These are phyloP conservation scores for Clonostachys solani DNA, from an alignment of 2,329 filamentous ascomycete genomes.

Conservation along the genomic window DNA sequence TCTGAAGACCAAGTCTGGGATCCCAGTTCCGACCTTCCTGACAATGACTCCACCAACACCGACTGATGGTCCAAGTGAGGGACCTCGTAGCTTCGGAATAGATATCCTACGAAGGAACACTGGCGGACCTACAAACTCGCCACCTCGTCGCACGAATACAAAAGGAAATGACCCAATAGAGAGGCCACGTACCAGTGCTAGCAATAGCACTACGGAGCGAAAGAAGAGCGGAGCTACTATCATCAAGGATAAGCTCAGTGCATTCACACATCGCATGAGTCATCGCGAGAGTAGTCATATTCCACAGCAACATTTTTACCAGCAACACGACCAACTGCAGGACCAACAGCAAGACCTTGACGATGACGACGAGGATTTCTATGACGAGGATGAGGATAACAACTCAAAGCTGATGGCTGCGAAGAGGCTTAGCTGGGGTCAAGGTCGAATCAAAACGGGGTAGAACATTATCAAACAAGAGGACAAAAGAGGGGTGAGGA, in stretches of 20 bases:
- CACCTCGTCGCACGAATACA: constrained; percentile 1
- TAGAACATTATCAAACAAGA: background rate
- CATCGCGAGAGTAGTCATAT: constrained; percentile 11
- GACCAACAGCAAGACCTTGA: constrained; percentile 2
- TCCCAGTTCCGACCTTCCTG: constrained; percentile 39
- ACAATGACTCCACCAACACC: constrained; percentile 45
- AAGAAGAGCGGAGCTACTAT: constrained; percentile 20
- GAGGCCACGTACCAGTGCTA: constrained; percentile 19
- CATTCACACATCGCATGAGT: constrained; percentile 21
- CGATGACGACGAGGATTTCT: constrained; percentile 11
- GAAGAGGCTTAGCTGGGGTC: constrained; percentile 24
- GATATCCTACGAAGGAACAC: constrained; percentile 24
- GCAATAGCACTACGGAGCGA: constrained; percentile 19
- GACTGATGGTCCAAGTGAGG: constrained; percentile 11
- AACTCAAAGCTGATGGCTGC: constrained; percentile 2
- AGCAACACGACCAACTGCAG: too few species aligned
- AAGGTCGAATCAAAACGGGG: constrained; percentile 21
- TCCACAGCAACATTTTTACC: too few species aligned
- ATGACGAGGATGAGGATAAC: constrained; percentile 10
- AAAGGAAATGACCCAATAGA: constrained; percentile 3
- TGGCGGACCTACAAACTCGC: constrained; percentile 12
- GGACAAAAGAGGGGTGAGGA: too few species aligned
- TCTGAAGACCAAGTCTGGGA: constrained; percentile 16
- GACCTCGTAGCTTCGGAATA: constrained; percentile 13
- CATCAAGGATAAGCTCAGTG: constrained; percentile 27